Evolutionary conservation across 306 rosid genomes (phyloP).

Genomic region (Ceratonia siliqua): DNA sequence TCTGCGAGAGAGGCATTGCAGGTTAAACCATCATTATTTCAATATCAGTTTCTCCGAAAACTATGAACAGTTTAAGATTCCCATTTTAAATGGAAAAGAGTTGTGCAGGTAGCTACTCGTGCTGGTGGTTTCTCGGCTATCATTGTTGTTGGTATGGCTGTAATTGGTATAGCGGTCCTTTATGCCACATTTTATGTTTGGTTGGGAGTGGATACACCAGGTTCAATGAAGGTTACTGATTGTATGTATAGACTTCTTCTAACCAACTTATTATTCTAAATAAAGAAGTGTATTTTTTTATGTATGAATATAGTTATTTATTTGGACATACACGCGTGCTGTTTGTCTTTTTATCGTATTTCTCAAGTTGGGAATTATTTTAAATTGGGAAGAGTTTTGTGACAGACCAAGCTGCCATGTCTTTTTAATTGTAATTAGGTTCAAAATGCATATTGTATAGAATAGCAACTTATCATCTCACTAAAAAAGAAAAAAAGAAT

Average conservation of each 20-base stretch:
- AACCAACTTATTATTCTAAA: slow-evolving; percentile 29
- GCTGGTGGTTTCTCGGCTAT: slow-evolving; percentile 99
- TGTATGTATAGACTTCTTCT: slow-evolving; percentile 64
- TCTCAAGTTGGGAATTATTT: slow-evolving; percentile 10
- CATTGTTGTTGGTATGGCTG: slow-evolving; percentile 99
- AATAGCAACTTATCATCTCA: neutral
- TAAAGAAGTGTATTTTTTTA: neutral
- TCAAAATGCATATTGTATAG: neutral
- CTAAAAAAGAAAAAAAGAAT: too few species aligned
- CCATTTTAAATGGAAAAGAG: slow-evolving; percentile 38
- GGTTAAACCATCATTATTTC: slow-evolving; percentile 54
- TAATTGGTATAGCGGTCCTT: slow-evolving; percentile 84
- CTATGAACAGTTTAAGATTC: slow-evolving; percentile 31
- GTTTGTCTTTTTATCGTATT: slow-evolving; percentile 6
- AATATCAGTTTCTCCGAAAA: slow-evolving; percentile 27
- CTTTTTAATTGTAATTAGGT: neutral
- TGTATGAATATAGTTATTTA: slow-evolving; percentile 20
- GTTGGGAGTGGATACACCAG: slow-evolving; percentile 90
- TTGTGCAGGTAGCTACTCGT: slow-evolving; percentile 91
- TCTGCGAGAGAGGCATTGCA: slow-evolving; percentile 99
- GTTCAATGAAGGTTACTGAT: slow-evolving; percentile 94
- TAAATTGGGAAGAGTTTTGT: neutral
- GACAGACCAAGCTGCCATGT: neutral
- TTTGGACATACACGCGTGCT: slow-evolving; percentile 9
- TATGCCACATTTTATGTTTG: slow-evolving; percentile 92